Conservation (phyloP, 345 rosid genomes). For the Melaleuca alternifolia region DNA sequence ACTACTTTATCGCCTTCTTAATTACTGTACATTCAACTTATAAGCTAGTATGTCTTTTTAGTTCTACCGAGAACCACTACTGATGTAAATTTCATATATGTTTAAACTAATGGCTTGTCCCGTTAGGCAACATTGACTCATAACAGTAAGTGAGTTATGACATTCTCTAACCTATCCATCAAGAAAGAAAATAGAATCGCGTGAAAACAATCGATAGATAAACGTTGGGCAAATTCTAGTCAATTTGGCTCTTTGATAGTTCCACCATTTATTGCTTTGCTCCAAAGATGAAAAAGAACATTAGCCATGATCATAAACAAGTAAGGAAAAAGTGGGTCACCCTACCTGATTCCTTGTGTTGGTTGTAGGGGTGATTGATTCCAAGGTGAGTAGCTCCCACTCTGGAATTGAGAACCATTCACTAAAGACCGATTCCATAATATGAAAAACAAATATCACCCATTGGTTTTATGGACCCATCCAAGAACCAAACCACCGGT, state of each 20-base stretch:
- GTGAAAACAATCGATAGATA: neutral
- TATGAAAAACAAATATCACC: too few relatives aligned
- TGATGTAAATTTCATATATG: neutral
- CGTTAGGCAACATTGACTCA: accelerated
- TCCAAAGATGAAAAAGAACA: neutral
- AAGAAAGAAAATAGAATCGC: neutral
- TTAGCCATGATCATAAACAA: neutral
- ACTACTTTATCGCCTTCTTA: neutral
- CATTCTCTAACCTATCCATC: neutral
- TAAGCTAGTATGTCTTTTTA: accelerated
- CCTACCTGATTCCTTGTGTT: neutral
- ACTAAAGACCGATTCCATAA: too few relatives aligned
- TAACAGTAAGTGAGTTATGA: accelerated
- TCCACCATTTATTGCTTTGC: neutral
- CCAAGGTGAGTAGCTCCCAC: too few relatives aligned
- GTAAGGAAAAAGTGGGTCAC: neutral
- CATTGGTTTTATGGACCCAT: too few relatives aligned
- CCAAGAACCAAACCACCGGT: too few relatives aligned
- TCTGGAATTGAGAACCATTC: too few relatives aligned
- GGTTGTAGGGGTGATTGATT: neutral
- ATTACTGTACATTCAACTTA: neutral
- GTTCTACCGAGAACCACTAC: accelerated
- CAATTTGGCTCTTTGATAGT: neutral
- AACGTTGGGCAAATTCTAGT: neutral
- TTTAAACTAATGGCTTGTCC: neutral